phyloP scores from a whole-genome alignment of 2,329 filamentous ascomycete species.

The Annulohypoxylon truncatum region DNA sequence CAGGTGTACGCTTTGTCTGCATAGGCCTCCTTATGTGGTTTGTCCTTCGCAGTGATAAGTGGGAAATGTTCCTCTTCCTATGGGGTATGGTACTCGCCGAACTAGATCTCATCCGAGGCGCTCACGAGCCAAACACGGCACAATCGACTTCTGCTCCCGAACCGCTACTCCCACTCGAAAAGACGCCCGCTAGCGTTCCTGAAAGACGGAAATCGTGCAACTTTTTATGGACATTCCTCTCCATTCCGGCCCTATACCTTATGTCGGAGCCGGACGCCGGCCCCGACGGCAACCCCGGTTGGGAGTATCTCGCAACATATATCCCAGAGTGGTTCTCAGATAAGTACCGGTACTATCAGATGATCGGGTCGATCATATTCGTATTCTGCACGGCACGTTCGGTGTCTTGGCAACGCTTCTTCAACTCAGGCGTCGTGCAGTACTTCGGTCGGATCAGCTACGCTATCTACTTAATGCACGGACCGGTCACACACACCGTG shows the following conservation, averaged over 20 bases:
- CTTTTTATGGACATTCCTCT: conserved; percentile 56
- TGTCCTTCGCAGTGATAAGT: conserved; percentile 60
- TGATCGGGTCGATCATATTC: conserved; percentile 63
- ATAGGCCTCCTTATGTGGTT: conserved; percentile 58
- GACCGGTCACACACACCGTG: conserved; percentile 63
- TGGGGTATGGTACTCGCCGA: conserved; percentile 67
- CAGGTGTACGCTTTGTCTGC: conserved; percentile 56
- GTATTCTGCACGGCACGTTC: conserved; percentile 62
- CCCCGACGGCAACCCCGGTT: conserved; percentile 61
- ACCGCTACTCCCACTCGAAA: conserved; percentile 44
- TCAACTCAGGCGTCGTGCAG: conserved; percentile 62
- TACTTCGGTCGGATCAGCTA: conserved; percentile 72
- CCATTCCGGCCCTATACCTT: conserved; percentile 65
- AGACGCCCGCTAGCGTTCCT: conserved; percentile 16
- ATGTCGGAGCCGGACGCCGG: conserved; percentile 59
- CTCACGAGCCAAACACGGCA: conserved; percentile 51
- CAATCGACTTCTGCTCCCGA: conserved; percentile 24
- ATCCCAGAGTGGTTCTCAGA: conserved; percentile 63
- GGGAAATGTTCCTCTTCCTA: conserved; percentile 68
- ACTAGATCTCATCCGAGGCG: conserved; percentile 61
- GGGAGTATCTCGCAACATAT: conserved; percentile 59
- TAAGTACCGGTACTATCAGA: conserved; percentile 68
- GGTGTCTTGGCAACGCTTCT: conserved; percentile 60
- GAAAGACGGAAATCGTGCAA: conserved; percentile 29
- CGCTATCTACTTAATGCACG: conserved; percentile 71